Evolutionary conservation across 306 rosid genomes (phyloP).

Genomic region (Dryas octopetala): DNA sequence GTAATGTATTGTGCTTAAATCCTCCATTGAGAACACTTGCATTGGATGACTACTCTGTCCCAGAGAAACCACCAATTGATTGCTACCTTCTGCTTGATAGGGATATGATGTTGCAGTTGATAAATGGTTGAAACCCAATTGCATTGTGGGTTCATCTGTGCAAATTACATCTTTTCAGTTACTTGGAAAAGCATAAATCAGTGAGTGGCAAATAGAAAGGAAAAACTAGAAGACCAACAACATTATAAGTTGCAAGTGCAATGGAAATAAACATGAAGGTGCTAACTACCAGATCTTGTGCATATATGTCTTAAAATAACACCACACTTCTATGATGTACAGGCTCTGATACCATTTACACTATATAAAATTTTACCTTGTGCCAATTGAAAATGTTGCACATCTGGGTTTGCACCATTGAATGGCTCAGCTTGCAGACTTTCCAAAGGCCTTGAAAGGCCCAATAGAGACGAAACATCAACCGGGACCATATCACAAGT

Average conservation of each 20-base stretch:
- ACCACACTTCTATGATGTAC: too few relatives aligned
- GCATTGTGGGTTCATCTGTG: conserved; percentile 37
- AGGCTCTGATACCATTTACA: neutral
- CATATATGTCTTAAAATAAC: too few relatives aligned
- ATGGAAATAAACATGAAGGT: too few relatives aligned
- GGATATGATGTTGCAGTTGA: conserved; percentile 24
- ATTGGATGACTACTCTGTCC: conserved; percentile 18
- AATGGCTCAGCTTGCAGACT: conserved; percentile 24
- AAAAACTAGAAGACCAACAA: neutral
- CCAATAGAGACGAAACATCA: conserved; percentile 16
- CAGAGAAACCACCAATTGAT: conserved; percentile 14
- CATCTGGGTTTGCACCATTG: conserved; percentile 26
- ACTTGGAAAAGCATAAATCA: conserved; percentile 3
- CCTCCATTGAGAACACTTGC: conserved; percentile 20
- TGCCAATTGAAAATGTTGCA: conserved; percentile 16
- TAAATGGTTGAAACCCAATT: conserved; percentile 14
- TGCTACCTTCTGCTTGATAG: conserved; percentile 23
- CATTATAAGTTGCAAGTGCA: neutral
- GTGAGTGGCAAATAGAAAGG: neutral
- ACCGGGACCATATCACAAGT: conserved; percentile 31
- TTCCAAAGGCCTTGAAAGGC: conserved; percentile 23
- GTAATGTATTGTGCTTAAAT: conserved; percentile 9
- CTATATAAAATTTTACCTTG: conserved; percentile 35
- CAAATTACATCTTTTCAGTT: conserved; percentile 3
- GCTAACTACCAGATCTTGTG: too few relatives aligned